phyloP scores from a whole-genome alignment of 257 asterid genomes.

The Asclepias syriaca region DNA sequence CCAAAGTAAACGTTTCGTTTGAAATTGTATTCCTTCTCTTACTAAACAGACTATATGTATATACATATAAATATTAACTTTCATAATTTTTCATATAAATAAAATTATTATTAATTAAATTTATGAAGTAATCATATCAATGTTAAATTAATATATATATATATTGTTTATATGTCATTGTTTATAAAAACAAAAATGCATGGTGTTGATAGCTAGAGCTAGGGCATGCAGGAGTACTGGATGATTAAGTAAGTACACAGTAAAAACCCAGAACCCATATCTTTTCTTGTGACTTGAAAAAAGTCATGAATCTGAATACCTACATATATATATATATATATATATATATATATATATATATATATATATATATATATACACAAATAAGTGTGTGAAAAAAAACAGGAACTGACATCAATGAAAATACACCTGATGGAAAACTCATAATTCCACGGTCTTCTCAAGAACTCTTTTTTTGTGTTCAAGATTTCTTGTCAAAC shows the following conservation, averaged over 20 bases:
- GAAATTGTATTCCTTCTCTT: not conserved
- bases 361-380: too few species aligned
- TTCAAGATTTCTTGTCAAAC: not conserved
- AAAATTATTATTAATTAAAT: too few species aligned
- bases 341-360: not conserved
- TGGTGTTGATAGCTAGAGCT: not conserved
- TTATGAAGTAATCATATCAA: too few species aligned
- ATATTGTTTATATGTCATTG: too few species aligned
- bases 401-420: not conserved
- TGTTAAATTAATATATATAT: too few species aligned
- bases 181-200: not conserved
- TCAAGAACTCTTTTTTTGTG: not conserved
- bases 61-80: too few species aligned
- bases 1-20: not conserved
- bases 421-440: not conserved
- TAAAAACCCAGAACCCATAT: not conserved
- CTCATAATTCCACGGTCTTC: not conserved
- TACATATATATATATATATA: not conserved
- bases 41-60: too few species aligned
- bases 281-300: slow-evolving; percentile 3
- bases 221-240: too few species aligned
- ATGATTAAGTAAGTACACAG: not conserved
- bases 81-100: too few species aligned
- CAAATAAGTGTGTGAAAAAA: not conserved
- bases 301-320: not conserved